Percentiles rank a stretch among this genome's conserved stretches.
phyloP scores from a whole-genome alignment of 345 rosid genomes.

The Reutealis trisperma region DNA sequence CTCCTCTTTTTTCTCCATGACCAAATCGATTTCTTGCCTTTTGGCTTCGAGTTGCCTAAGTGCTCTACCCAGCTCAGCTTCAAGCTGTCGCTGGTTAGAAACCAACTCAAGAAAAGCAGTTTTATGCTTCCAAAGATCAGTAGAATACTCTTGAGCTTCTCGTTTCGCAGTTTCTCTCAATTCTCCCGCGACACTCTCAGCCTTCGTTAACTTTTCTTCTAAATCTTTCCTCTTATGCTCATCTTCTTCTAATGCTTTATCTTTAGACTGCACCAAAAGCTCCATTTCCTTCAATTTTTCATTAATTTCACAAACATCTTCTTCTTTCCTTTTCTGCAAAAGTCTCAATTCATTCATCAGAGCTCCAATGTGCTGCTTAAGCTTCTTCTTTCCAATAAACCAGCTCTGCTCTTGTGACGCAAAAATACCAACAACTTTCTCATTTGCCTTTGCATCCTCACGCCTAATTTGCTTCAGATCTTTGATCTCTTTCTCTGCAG shows the following conservation, averaged over 20 bases:
- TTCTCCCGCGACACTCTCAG: slow-evolving; percentile 52
- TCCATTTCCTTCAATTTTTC: slow-evolving; percentile 62
- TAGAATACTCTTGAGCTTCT: slow-evolving; percentile 65
- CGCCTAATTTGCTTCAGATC: slow-evolving; percentile 63
- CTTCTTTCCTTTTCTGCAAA: slow-evolving; percentile 50
- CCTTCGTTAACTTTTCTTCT: slow-evolving; percentile 53
- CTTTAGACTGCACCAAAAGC: slow-evolving; percentile 51
- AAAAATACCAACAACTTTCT: slow-evolving; percentile 82
- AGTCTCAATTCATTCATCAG: slow-evolving; percentile 56
- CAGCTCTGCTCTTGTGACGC: slow-evolving; percentile 89
- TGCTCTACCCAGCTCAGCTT: slow-evolving; percentile 82
- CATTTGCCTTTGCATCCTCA: slow-evolving; percentile 90
- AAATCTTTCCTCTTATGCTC: slow-evolving; percentile 51
- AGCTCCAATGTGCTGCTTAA: slow-evolving; percentile 58
- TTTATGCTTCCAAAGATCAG: slow-evolving; percentile 80
- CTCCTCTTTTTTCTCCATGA: slow-evolving; percentile 59
- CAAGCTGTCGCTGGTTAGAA: slow-evolving; percentile 85
- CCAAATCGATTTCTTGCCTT: slow-evolving; percentile 53
- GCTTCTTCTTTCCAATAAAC: slow-evolving; percentile 66
- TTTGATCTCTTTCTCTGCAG: slow-evolving; percentile 55
- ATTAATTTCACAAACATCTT: slow-evolving; percentile 46
- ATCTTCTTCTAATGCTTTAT: slow-evolving; percentile 51
- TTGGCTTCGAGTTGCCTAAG: slow-evolving; percentile 63
- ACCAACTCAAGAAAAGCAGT: slow-evolving; percentile 91
- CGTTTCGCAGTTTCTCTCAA: slow-evolving; percentile 55